Percentiles rank a stretch among this genome's conserved stretches.
These are phyloP conservation scores for Stipa capillata DNA, from an alignment of 176 grass and related monocot species.

Conservation along the genomic window DNA sequence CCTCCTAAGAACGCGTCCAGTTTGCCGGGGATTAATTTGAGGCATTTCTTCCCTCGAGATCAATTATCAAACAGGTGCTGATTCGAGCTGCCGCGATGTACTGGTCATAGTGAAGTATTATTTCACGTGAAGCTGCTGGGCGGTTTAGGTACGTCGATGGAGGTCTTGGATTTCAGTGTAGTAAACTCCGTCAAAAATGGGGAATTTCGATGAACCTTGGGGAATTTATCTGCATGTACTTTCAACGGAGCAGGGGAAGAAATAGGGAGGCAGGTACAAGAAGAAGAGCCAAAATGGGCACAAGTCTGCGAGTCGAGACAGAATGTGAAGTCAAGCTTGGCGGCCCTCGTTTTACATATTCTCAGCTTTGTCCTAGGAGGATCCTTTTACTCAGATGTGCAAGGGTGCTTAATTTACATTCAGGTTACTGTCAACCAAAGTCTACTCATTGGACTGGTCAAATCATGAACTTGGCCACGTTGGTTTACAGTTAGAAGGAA, in stretches of 20 bases:
- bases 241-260: not conserved
- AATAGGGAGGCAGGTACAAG: too few relatives aligned
- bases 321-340: conserved; percentile 33
- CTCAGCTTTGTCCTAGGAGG: not conserved
- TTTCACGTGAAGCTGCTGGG: not conserved
- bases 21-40: too few relatives aligned
- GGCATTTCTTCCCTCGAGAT: too few relatives aligned
- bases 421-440: conserved; percentile 21
- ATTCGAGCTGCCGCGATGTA: too few relatives aligned
- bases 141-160: not conserved
- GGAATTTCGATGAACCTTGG: not conserved
- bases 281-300: not conserved
- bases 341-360: conserved; percentile 10
- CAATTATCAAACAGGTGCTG: too few relatives aligned
- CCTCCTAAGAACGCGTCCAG: too few relatives aligned
- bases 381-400: conserved; percentile 1
- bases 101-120: too few relatives aligned
- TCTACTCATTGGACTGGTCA: conserved; percentile 8
- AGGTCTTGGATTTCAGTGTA: too few relatives aligned
- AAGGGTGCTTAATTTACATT: not conserved
- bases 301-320: not conserved
- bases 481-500: not conserved
- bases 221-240: not conserved
- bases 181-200: too few relatives aligned
- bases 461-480: not conserved